A percentile compares a stretch with the other conserved stretches of the same genome.
Conservation (phyloP, 208 protist genomes). For the Angomonas desouzai region DNA sequence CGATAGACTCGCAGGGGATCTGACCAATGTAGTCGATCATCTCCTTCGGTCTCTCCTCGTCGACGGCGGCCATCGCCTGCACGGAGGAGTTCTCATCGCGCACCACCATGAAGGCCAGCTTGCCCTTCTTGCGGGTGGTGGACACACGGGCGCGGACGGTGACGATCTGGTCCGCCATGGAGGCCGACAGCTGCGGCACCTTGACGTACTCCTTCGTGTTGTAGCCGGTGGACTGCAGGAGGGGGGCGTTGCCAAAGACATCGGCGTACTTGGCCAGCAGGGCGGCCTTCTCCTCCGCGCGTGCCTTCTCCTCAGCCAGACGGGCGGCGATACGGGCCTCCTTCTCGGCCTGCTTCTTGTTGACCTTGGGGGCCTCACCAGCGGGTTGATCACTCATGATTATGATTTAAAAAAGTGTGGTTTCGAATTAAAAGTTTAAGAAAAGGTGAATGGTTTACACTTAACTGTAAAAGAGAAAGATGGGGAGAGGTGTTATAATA, state of each 20-base stretch:
- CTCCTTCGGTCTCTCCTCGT: conserved; percentile 72
- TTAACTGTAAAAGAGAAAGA: conserved; percentile 6
- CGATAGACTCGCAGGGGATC: conserved; percentile 84
- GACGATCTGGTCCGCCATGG: conserved; percentile 44
- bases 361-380: conserved; percentile 14
- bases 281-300: conserved; percentile 78
- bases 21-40: conserved; percentile 90
- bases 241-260: conserved; percentile 60
- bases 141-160: conserved; percentile 78
- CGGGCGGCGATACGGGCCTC: conserved; percentile 81
- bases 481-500: no score
- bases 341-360: conserved; percentile 47
- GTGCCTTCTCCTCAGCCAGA: conserved; percentile 76
- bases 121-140: conserved; percentile 89
- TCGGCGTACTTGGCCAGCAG: conserved; percentile 73
- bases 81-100: conserved; percentile 73
- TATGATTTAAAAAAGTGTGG: not conserved
- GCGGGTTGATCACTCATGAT: conserved; percentile 13
- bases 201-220: conserved; percentile 37
- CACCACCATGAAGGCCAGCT: conserved; percentile 89
- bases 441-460: not conserved
- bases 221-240: conserved; percentile 83
- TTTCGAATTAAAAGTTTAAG: not conserved
- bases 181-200: conserved; percentile 43
- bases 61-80: conserved; percentile 82